Conservation (phyloP, 805 yeast genomes). For the Myxozyma lipomycoides region DNA sequence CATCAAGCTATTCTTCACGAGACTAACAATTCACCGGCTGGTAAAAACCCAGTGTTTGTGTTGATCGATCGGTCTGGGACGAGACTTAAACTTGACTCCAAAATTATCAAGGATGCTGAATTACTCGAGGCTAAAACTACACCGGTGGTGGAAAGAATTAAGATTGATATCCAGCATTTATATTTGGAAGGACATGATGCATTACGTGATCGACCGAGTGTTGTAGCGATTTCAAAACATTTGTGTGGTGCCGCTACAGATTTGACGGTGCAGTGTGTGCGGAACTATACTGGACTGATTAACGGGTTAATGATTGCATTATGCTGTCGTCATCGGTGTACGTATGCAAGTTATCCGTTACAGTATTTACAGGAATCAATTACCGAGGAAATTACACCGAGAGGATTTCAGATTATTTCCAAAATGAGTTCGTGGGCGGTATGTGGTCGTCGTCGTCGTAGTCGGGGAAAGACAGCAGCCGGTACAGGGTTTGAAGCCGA, state of each 20-base stretch:
- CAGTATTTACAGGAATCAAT: conserved; percentile 17
- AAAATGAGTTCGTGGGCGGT: conserved; percentile 88
- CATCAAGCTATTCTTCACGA: conserved; percentile 28
- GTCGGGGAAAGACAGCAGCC: not conserved
- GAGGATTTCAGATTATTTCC: conserved; percentile 44
- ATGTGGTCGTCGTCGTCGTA: conserved; percentile 50
- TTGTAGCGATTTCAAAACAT: conserved; percentile 74
- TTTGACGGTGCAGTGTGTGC: conserved; percentile 63
- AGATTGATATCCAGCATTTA: conserved; percentile 79
- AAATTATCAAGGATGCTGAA: conserved; percentile 52
- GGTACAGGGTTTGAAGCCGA: not conserved
- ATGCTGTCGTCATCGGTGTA: conserved; percentile 89
- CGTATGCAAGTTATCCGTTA: conserved; percentile 52
- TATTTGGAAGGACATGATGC: conserved; percentile 27
- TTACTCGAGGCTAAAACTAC: conserved; percentile 21
- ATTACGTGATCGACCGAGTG: not conserved
- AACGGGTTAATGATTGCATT: conserved; percentile 76
- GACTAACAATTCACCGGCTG: not conserved
- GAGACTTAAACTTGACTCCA: conserved; percentile 72
- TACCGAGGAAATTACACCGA: conserved; percentile 31
- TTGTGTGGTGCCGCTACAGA: conserved; percentile 94
- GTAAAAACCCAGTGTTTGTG: conserved; percentile 41
- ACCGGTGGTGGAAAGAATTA: conserved; percentile 49
- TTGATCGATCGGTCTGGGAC: conserved; percentile 74
- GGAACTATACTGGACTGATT: conserved; percentile 33